Evolutionary conservation across 169 alveolate species (phyloP).

Genomic region (Eimeria praecox): DNA sequence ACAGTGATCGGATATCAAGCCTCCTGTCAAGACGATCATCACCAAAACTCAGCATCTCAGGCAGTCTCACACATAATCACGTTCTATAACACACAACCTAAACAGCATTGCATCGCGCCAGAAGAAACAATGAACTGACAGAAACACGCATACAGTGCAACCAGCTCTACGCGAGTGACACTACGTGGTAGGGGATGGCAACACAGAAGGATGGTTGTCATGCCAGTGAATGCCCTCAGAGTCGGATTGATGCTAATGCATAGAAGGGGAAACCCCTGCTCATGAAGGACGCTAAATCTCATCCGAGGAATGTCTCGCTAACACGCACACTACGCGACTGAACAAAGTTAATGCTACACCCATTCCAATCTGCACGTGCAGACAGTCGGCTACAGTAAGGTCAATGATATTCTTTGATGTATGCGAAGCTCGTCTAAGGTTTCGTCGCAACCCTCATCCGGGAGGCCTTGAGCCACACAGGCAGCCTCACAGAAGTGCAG

Average conservation of each 20-base stretch:
- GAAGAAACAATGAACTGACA: background rate
- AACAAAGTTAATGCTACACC: background rate
- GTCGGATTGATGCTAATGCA: constrained; percentile 32
- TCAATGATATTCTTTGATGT: background rate
- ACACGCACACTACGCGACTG: background rate
- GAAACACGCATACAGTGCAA: background rate
- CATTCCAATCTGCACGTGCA: background rate
- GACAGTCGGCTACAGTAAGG: background rate
- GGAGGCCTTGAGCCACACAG: constrained; percentile 33
- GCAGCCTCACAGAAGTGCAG: constrained; percentile 17
- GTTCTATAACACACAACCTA: too few relatives aligned
- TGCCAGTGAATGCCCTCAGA: background rate
- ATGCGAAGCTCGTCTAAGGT: constrained; percentile 70
- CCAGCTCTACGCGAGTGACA: background rate
- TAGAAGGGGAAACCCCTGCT: background rate
- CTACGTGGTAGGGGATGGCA: background rate
- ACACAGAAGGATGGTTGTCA: background rate
- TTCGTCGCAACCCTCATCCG: constrained; percentile 76
- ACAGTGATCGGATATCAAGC: too few relatives aligned
- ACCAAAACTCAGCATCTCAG: too few relatives aligned
- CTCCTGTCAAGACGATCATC: background rate
- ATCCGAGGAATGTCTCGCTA: background rate
- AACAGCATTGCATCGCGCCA: background rate
- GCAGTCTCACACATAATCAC: background rate
- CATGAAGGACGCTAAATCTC: background rate